Percentiles rank a stretch among this genome's conserved stretches.
Conservation (phyloP, 768 basidiomycete species). For the Boletus pseudo-olivaceus region DNA sequence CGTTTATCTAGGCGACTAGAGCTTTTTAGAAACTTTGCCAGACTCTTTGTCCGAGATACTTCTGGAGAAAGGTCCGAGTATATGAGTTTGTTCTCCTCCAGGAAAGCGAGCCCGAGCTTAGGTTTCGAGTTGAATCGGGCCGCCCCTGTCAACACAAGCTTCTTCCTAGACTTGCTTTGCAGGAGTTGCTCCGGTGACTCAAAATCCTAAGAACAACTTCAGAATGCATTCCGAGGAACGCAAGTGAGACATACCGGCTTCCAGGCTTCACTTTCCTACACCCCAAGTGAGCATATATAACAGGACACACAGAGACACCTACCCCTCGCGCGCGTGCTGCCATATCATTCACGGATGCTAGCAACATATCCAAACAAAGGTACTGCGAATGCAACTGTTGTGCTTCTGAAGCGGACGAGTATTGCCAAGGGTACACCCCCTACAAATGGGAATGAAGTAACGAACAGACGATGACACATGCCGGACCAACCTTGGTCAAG, state of each 20-base stretch:
- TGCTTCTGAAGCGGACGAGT: conserved; percentile 52
- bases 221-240: conserved; percentile 1
- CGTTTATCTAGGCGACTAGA: conserved; percentile 89
- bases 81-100: conserved; percentile 92
- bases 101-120: conserved; percentile 82
- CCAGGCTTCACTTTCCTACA: conserved; percentile 54
- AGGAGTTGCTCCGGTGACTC: conserved; percentile 55
- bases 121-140: conserved; percentile 90
- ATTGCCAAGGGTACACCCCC: conserved; percentile 77
- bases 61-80: conserved; percentile 58
- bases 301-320: conserved; percentile 19
- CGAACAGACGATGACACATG: background rate
- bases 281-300: conserved; percentile 8
- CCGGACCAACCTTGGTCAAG: conserved; percentile 65
- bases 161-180: conserved; percentile 79
- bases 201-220: conserved; percentile 42
- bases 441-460: conserved; percentile 28
- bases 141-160: conserved; percentile 78
- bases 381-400: conserved; percentile 79
- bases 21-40: conserved; percentile 84
- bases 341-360: conserved; percentile 89
- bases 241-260: conserved; percentile 45
- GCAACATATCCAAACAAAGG: conserved; percentile 81
- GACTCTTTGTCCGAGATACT: conserved; percentile 56
- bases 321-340: conserved; percentile 56